These are phyloP conservation scores for Smallanthus sonchifolius DNA, from an alignment of 129 eudicot genomes.

Conservation along the genomic window DNA sequence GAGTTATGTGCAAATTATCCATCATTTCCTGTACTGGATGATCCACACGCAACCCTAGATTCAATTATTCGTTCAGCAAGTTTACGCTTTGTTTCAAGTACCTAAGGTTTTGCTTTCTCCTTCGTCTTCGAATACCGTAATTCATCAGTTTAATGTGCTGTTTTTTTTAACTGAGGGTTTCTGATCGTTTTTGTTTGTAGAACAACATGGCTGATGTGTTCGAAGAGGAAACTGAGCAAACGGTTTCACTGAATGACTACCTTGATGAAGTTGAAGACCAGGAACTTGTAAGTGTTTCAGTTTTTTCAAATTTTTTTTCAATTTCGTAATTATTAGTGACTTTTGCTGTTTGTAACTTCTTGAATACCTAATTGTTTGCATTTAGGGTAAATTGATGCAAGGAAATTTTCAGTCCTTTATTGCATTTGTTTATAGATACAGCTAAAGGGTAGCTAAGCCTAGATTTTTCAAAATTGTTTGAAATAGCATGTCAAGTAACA, in stretches of 20 bases:
- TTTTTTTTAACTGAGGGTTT: conserved; percentile 3
- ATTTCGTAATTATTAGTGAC: background rate
- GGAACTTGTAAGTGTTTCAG: conserved; percentile 56
- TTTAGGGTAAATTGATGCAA: background rate
- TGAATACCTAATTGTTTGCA: background rate
- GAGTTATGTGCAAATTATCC: background rate
- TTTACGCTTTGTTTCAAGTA: background rate
- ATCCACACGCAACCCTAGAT: conserved; percentile 14
- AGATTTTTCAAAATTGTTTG: background rate
- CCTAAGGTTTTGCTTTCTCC: conserved; percentile 26
- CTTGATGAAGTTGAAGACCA: conserved; percentile 69
- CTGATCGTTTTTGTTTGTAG: background rate
- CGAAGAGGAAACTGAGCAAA: conserved; percentile 70
- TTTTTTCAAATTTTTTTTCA: background rate
- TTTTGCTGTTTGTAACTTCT: background rate
- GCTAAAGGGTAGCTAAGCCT: background rate
- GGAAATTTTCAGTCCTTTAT: background rate
- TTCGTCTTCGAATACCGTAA: conserved; percentile 9
- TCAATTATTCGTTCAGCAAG: conserved; percentile 4
- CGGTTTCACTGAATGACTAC: conserved; percentile 63
- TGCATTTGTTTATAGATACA: background rate
- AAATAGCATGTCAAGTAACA: background rate
- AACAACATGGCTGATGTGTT: conserved; percentile 62
- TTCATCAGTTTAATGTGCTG: background rate
- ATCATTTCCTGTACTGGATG: background rate